Evolutionary conservation across 257 asterid genomes (phyloP), one percentile per base, ranked within the genome.

Genomic region (Solanum dulcamara): DNA sequence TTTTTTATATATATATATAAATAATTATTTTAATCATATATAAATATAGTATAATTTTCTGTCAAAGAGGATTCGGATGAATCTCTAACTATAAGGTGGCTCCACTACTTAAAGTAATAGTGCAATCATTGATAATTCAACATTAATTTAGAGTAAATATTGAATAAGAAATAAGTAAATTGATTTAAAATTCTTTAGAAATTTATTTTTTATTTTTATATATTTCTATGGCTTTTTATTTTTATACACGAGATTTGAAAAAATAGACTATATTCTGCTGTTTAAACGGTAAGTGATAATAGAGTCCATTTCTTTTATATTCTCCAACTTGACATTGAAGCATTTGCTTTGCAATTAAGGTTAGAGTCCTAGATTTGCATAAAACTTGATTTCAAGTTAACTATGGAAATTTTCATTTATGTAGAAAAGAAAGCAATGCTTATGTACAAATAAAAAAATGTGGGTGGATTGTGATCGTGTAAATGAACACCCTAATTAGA

Each of bases 191-290:
- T n/a, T n/a, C n/a, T n/a, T n/a, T n/a, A n/a, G n/a, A n/a, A n/a
- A n/a, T n/a, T n/a, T n/a, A n/a, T n/a, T n/a, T n/a, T n/a, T n/a
- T n/a, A n/a, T n/a, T n/a, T n/a, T n/a, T n/a, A n/a, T n/a, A n/a
- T n/a, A n/a, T n/a, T n/a, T n/a, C n/a, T n/a, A n/a, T n/a, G n/a
- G n/a, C n/a, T n/a, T n/a, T n/a, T n/a, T n/a, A n/a, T n/a, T n/a
- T n/a, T n/a, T n/a, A n/a, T n/a, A n/a, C n/a, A n/a, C n/a, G 10
- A 62, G 1, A 62, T 12, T 0, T 62, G 20, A 62, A 62, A 50
- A 26, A 5, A 11, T 62, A 0, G 0, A n/a, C n/a, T 1, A 1
- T n/a, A 1, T 59, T 59, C 8, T 2, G 12, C 7, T 1, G 7
- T 62, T 62, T 6, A 62, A 12, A 62, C 26, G 20, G 17, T 26